Evolutionary conservation across 1,139 yeast species (phyloP).

Genomic region (Arxiozyma slooffiae): DNA sequence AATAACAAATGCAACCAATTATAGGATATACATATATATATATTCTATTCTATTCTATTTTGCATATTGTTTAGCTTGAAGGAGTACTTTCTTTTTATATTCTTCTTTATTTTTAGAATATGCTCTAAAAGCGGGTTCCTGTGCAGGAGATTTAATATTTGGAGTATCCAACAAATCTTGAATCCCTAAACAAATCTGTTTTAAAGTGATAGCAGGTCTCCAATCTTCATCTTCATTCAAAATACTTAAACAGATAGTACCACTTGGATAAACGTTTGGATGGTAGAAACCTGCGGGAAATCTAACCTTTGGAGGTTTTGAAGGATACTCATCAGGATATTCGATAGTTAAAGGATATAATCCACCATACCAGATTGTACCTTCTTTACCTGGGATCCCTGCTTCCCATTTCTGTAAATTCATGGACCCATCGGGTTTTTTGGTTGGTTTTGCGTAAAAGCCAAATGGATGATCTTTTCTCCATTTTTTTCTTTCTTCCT

Average conservation of each 20-base stretch:
- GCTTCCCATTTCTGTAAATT: slow-evolving; percentile 86
- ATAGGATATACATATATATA: background rate
- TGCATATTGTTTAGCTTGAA: slow-evolving; percentile 71
- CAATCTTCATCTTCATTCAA: slow-evolving; percentile 94
- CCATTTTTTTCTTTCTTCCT: slow-evolving; percentile 93
- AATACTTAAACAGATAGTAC: slow-evolving; percentile 86
- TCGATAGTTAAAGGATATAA: slow-evolving; percentile 74
- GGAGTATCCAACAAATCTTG: slow-evolving; percentile 88
- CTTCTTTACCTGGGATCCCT: slow-evolving; percentile 87
- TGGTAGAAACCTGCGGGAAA: slow-evolving; percentile 87
- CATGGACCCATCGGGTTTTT: slow-evolving; percentile 66
- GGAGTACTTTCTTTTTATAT: slow-evolving; percentile 68
- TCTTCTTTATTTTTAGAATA: slow-evolving; percentile 55
- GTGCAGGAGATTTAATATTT: slow-evolving; percentile 94
- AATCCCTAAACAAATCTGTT: slow-evolving; percentile 82
- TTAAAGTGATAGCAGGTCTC: slow-evolving; percentile 93
- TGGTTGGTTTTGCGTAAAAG: slow-evolving; percentile 82
- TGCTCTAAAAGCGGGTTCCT: slow-evolving; percentile 90
- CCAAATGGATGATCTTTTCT: slow-evolving; percentile 98
- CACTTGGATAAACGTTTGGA: slow-evolving; percentile 95
- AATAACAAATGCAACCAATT: background rate
- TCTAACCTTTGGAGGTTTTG: slow-evolving; percentile 89
- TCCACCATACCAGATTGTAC: slow-evolving; percentile 78
- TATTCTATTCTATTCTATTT: slow-evolving; percentile 22
- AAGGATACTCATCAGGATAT: slow-evolving; percentile 88